Conservation (phyloP, 2,329 filamentous ascomycete species). For the Curvularia lunata region DNA sequence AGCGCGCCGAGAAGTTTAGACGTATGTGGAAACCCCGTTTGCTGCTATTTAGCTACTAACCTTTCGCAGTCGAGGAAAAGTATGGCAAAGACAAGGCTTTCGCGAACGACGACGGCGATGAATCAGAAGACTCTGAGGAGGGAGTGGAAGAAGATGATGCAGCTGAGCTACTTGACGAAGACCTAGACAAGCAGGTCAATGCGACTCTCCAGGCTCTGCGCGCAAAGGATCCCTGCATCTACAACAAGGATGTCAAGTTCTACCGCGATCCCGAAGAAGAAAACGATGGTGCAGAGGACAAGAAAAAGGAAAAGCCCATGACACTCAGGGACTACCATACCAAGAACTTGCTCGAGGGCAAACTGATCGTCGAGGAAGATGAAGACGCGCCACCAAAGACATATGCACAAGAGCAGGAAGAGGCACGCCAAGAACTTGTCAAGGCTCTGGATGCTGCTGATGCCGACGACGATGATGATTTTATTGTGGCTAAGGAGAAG, state of each 20-base stretch:
- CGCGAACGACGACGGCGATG: conserved; percentile 53
- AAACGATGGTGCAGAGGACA: conserved; percentile 37
- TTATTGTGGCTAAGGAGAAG: conserved; percentile 75
- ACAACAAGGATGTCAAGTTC: conserved; percentile 80
- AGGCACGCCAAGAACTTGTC: conserved; percentile 77
- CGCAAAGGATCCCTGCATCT: conserved; percentile 88
- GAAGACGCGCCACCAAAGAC: conserved; percentile 67
- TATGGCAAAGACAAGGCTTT: conserved; percentile 61
- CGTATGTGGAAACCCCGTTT: conserved; percentile 54
- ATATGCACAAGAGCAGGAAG: conserved; percentile 87
- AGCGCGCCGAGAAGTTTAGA: conserved; percentile 82
- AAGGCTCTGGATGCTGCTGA: conserved; percentile 76
- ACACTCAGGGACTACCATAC: conserved; percentile 90
- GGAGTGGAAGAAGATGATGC: conserved; percentile 89
- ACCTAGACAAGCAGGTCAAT: conserved; percentile 84
- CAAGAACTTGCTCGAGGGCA: conserved; percentile 80
- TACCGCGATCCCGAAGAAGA: conserved; percentile 71
- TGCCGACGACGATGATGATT: conserved; percentile 65
- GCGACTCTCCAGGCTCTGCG: conserved; percentile 87
- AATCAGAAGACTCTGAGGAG: conserved; percentile 57
- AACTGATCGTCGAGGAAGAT: conserved; percentile 63
- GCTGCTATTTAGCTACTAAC: conserved; percentile 26
- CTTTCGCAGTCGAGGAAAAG: conserved; percentile 80
- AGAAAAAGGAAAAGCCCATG: conserved; percentile 79
- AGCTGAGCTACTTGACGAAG: conserved; percentile 83